These are phyloP conservation scores for Cladobotryum mycophilum DNA, from an alignment of 2,329 filamentous ascomycete species.

Conservation along the genomic window DNA sequence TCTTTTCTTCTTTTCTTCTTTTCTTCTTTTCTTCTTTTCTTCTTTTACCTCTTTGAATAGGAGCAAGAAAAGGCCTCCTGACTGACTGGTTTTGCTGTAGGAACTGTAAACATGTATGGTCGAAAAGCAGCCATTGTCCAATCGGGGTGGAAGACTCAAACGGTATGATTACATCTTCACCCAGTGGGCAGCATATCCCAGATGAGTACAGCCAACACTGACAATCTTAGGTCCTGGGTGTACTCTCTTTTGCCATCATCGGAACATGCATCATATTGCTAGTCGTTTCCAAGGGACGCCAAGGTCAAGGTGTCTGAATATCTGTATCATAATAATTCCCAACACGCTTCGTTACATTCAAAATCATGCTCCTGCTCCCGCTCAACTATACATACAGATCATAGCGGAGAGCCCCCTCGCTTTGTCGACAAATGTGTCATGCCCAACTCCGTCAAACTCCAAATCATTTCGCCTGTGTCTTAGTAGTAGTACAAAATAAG, in stretches of 20 bases:
- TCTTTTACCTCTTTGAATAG: no score
- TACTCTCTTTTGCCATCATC: constrained; percentile 57
- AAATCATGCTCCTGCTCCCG: not conserved
- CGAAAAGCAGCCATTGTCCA: constrained; percentile 77
- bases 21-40: no score
- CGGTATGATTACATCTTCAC: constrained; percentile 42
- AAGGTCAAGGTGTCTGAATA: not conserved
- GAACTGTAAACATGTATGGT: constrained; percentile 74
- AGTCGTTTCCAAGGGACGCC: constrained; percentile 36
- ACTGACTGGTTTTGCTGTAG: constrained; percentile 24
- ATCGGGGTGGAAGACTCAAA: constrained; percentile 86
- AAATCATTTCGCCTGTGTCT: constrained; percentile 20
- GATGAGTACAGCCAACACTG: not conserved
- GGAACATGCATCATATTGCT: constrained; percentile 60
- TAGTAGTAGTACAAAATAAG: constrained; percentile 53
- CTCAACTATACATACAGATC: not conserved
- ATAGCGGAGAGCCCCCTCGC: not conserved
- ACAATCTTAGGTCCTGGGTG: constrained; percentile 48
- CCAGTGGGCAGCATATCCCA: no score
- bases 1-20: no score
- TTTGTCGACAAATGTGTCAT: not conserved
- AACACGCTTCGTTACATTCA: not conserved
- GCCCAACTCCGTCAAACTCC: constrained; percentile 3
- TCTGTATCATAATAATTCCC: not conserved
- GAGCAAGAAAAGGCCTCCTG: not conserved